phyloP scores from a whole-genome alignment of 805 yeast genomes.

The Saccharomyces kudriavzevii region DNA sequence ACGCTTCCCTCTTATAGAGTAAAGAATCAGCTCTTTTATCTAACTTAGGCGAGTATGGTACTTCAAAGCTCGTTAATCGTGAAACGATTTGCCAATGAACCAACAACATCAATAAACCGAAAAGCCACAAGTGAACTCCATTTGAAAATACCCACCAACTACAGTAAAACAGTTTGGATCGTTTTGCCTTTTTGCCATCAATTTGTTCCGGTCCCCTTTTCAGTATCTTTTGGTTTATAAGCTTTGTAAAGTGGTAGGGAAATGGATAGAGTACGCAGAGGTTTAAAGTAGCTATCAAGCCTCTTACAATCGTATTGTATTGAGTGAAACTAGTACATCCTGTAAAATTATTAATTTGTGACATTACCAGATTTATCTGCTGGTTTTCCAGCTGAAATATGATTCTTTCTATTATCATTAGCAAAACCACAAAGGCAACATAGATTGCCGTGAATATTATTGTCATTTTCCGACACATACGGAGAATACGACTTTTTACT shows the following conservation, averaged over 20 bases:
- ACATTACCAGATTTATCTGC: not conserved
- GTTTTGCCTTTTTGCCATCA: not conserved
- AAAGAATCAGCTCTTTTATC: not conserved
- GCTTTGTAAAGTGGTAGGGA: constrained; percentile 3
- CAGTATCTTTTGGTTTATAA: not conserved
- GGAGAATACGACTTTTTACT: not conserved
- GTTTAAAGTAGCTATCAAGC: constrained; percentile 4
- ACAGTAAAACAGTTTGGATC: constrained; percentile 1
- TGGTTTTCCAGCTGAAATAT: not conserved
- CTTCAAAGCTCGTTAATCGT: not conserved
- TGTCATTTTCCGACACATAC: not conserved
- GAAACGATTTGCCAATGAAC: constrained; percentile 8
- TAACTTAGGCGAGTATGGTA: not conserved
- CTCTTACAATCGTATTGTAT: not conserved
- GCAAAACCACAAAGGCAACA: not conserved
- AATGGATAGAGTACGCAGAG: not conserved
- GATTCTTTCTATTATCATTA: not conserved
- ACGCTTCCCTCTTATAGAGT: not conserved
- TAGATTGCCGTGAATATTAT: not conserved
- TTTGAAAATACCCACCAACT: constrained; percentile 14
- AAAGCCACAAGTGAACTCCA: constrained; percentile 7
- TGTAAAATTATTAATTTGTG: not conserved
- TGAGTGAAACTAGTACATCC: not conserved
- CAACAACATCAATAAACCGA: constrained; percentile 4
- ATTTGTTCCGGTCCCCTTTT: not conserved